Percentiles rank a stretch among this genome's conserved stretches.
phyloP scores from a whole-genome alignment of 2,329 filamentous ascomycete species.

The Scorias spongiosa region DNA sequence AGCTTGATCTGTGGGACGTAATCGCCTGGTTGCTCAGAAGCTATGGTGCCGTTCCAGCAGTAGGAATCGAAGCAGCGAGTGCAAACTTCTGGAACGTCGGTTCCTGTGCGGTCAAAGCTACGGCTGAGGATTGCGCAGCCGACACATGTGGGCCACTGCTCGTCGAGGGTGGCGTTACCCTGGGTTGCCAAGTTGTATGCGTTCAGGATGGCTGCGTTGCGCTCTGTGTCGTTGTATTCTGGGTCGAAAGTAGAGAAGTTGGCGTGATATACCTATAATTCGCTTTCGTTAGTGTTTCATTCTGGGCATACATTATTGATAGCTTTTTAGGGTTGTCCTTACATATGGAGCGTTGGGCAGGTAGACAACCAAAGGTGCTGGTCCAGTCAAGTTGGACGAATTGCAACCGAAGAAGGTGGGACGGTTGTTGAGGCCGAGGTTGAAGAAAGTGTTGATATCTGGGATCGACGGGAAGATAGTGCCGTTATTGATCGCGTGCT shows the following conservation, averaged over 20 bases:
- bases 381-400: conserved; percentile 43
- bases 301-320: too few species aligned
- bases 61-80: conserved; percentile 61
- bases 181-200: conserved; percentile 72
- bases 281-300: neutral
- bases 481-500: conserved; percentile 45
- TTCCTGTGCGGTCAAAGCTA: conserved; percentile 56
- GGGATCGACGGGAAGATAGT: conserved; percentile 60
- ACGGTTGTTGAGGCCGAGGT: conserved; percentile 55
- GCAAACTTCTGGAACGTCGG: conserved; percentile 56
- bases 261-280: conserved; percentile 49
- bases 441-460: conserved; percentile 62
- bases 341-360: conserved; percentile 57
- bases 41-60: conserved; percentile 78
- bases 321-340: neutral
- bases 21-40: conserved; percentile 13
- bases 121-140: conserved; percentile 74
- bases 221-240: conserved; percentile 46
- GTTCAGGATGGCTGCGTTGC: conserved; percentile 72
- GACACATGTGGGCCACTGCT: conserved; percentile 67
- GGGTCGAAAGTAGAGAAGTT: conserved; percentile 69
- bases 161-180: conserved; percentile 62
- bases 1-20: conserved; percentile 17
- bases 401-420: conserved; percentile 75
- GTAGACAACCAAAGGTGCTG: conserved; percentile 65